phyloP scores from a whole-genome alignment of 768 basidiomycete species.

The Psilocybe azurescens region DNA sequence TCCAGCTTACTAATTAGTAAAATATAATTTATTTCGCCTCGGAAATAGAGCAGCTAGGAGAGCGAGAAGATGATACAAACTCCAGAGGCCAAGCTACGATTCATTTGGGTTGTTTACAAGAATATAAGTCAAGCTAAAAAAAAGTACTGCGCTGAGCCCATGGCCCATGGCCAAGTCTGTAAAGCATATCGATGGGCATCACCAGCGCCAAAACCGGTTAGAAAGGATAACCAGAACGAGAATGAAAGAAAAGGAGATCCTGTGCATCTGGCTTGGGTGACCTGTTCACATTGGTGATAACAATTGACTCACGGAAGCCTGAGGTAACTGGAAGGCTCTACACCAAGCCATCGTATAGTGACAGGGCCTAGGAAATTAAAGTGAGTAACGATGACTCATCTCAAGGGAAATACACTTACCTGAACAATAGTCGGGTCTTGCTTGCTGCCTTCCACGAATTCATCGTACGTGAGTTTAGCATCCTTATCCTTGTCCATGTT shows the following conservation, averaged over 20 bases:
- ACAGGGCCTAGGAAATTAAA: constrained; percentile 71
- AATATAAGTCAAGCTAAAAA: constrained; percentile 14
- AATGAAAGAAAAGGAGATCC: neutral
- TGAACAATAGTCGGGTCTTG: constrained; percentile 99
- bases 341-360: constrained; percentile 94
- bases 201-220: constrained; percentile 5
- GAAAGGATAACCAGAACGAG: constrained; percentile 6
- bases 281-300: neutral
- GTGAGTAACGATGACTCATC: neutral
- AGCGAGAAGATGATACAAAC: neutral
- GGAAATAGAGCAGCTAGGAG: neutral
- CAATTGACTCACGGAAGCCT: constrained; percentile 1
- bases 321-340: constrained; percentile 38
- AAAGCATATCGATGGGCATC: neutral
- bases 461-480: constrained; percentile 90
- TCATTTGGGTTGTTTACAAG: constrained; percentile 19
- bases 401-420: constrained; percentile 45
- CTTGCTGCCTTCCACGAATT: constrained; percentile 98
- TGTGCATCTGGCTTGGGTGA: neutral
- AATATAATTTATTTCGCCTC: constrained; percentile 24
- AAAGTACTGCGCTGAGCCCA: constrained; percentile 1
- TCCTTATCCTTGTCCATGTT: constrained; percentile 98
- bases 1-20: constrained; percentile 30
- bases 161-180: neutral
- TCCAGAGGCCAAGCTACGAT: constrained; percentile 34